Percentiles rank a stretch among this genome's conserved stretches.
Conservation (phyloP, 805 yeast genomes). For the Candida endomychidarum region DNA sequence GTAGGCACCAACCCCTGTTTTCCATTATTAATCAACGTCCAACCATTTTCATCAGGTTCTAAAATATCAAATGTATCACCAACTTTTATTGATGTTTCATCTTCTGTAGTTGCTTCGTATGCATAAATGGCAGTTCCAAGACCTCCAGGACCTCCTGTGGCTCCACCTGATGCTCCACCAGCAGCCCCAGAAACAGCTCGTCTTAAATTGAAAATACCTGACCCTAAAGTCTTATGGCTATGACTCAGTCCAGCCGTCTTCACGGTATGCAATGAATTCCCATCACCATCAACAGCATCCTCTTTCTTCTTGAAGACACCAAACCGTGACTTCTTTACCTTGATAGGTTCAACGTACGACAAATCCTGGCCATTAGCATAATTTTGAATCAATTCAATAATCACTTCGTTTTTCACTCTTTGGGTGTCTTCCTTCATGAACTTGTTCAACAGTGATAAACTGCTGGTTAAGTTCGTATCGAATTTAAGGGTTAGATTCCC, state of each 20-base stretch:
- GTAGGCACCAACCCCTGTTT: slow-evolving; percentile 82
- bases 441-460: slow-evolving; percentile 53
- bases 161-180: too few relatives aligned
- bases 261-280: slow-evolving; percentile 30
- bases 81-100: slow-evolving; percentile 62
- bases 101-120: slow-evolving; percentile 69
- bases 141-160: slow-evolving; percentile 14
- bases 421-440: slow-evolving; percentile 73
- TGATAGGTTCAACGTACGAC: slow-evolving; percentile 51
- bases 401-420: slow-evolving; percentile 78
- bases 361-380: slow-evolving; percentile 78
- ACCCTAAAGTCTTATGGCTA: slow-evolving; percentile 28
- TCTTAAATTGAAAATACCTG: slow-evolving; percentile 40
- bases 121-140: slow-evolving; percentile 58
- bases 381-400: slow-evolving; percentile 83
- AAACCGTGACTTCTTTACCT: slow-evolving; percentile 55
- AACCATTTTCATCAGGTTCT: slow-evolving; percentile 80
- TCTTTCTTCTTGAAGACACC: slow-evolving; percentile 49
- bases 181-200: too few relatives aligned
- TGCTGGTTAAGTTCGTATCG: slow-evolving; percentile 53
- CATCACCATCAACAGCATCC: slow-evolving; percentile 14
- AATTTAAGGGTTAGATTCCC: slow-evolving; percentile 47
- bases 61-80: slow-evolving; percentile 63
- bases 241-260: slow-evolving; percentile 32
- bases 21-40: slow-evolving; percentile 69